Percentiles rank a stretch among this genome's conserved stretches.
Conservation (phyloP, 2,329 filamentous ascomycete species). For the Exophiala calicioides region DNA sequence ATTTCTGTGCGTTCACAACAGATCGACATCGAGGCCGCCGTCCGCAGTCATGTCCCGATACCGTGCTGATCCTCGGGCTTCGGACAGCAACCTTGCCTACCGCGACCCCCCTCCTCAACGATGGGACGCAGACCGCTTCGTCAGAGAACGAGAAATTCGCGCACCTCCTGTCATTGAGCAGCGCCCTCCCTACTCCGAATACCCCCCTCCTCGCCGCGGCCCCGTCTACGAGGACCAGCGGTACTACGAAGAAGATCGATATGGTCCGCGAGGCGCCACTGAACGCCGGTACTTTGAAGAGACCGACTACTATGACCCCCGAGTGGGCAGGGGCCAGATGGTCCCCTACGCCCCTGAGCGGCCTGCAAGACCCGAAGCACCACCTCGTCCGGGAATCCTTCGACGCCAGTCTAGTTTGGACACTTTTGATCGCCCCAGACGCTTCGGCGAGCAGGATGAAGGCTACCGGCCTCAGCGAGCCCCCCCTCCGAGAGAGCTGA, state of each 20-base stretch:
- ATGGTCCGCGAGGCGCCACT: conserved; percentile 45
- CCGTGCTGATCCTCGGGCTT: conserved; percentile 23
- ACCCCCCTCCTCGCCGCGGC: conserved; percentile 34
- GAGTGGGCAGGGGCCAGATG: conserved; percentile 52
- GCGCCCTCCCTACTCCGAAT: conserved; percentile 29
- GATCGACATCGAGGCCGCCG: conserved; percentile 4
- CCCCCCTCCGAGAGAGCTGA: conserved; percentile 55
- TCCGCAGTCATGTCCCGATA: conserved; percentile 29
- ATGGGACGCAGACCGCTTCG: conserved; percentile 45
- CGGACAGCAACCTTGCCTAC: conserved; percentile 28
- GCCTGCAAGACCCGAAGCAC: conserved; percentile 54
- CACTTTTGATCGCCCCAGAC: conserved; percentile 75
- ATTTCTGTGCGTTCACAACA: no score
- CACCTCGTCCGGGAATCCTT: conserved; percentile 66
- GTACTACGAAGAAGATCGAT: conserved; percentile 44
- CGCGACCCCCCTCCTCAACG: conserved; percentile 33
- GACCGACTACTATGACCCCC: conserved; percentile 40
- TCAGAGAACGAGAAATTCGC: conserved; percentile 46
- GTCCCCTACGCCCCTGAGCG: conserved; percentile 59
- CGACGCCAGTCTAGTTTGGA: conserved; percentile 87
- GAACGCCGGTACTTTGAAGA: conserved; percentile 41
- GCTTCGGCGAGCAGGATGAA: conserved; percentile 46
- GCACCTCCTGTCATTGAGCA: conserved; percentile 35
- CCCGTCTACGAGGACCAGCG: conserved; percentile 43
- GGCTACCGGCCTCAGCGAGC: conserved; percentile 39